Evolutionary conservation across 1,284 basidiomycete species (phyloP), one percentile per base, ranked within the genome.

Genomic region (Veloporphyrellus conicus): DNA sequence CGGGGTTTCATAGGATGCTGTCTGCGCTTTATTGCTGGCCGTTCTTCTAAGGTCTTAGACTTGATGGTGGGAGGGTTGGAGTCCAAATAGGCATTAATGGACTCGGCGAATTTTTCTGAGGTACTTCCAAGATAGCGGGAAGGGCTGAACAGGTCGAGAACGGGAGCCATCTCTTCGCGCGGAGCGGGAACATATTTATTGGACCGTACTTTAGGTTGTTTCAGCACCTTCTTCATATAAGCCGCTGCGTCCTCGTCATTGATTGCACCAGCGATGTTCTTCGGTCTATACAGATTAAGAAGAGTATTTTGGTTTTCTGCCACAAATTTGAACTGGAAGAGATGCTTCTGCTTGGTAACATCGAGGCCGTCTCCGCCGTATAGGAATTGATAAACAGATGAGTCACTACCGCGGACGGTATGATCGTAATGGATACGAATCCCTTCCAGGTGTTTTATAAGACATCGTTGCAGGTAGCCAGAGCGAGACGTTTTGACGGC

Each of bases 401-500:
- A 82, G 65, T 99, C 96, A 59, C 88, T 89, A 50, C 95, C 95
- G 52, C 96, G 89, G 29, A 99, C 94, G 16, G 96, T 99, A 68
- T 98, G 85, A 70, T 99, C 96, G 69, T 99, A 99, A 68, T 98
- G 94, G 11, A 99, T 88, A 42, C 89, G 86, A 48, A 97, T 82
- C 47, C 95, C 95, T 68, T 99, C 96, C 49, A 99, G 76, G 71
- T 99, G 96, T 71, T 99, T 99, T 77, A 99, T 96, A 57, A 99
- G 75, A 73, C 96, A 99, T 49, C 96, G 84, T 67, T 99, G 96
- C 38, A 99, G 79, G 68, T 99, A 99, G 19, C 96, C 96, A 10
- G 96, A 99, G 55, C 96, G 91, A 55, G 90, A 92, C 6, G 96
- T 99, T 73, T 99, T 99, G 70, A 99, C 96, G 41, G 96, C 96